Evolutionary conservation across 2,329 filamentous ascomycete genomes (phyloP), one percentile per base, ranked within the genome.

Genomic region (Aspergillus terreus): DNA sequence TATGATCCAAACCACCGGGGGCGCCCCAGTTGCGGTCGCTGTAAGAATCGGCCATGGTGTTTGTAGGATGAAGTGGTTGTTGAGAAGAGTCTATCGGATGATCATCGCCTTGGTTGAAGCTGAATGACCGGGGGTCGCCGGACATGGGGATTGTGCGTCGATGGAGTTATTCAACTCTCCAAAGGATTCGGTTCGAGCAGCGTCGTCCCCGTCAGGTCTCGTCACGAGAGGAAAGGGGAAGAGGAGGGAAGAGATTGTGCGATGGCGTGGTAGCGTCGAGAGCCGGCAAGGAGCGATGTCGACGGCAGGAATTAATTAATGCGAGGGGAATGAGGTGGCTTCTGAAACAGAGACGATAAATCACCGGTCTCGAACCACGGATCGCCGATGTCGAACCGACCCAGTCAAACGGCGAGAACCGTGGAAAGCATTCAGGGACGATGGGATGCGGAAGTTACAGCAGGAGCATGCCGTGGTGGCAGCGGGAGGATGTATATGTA

Each of bases 91-190:
- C 27, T 46, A 46, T 25, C 27, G 33, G 21, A 47, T 44, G 35
- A 14, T 62, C 56, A 46, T 62, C 59, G 38, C 51, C 51, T 23
- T 55, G 45, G 32, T 59, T 57, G 46, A 60, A 63, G 43, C 60
- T 59, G 56, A 59, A 63, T 46, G 58, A 46, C 50, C 61, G 56
- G 46, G 59, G 36, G 11, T 50, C 49, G 44, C 57, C 55, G 52
- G 59, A 55, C 59, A 61, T 61, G 43, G 40, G 17, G 19, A 42
- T 38, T 47, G 27, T 30, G 27, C 6, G 27, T 30, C 27, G 5
- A 10, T 42, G 25, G 11, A 23, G 19, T 15, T 30, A 30, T 30
- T 30, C 6, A 30, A 10, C 7, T 30, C 7, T 11, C 9, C 25
- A 27, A 30, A 30, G 27, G 7, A 30, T 47, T 19, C 19, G 19